A percentile compares a stretch with the other conserved stretches of the same genome.
Evolutionary conservation across 805 yeast species (phyloP).

Genomic region (Lipomyces yamanashiensis): DNA sequence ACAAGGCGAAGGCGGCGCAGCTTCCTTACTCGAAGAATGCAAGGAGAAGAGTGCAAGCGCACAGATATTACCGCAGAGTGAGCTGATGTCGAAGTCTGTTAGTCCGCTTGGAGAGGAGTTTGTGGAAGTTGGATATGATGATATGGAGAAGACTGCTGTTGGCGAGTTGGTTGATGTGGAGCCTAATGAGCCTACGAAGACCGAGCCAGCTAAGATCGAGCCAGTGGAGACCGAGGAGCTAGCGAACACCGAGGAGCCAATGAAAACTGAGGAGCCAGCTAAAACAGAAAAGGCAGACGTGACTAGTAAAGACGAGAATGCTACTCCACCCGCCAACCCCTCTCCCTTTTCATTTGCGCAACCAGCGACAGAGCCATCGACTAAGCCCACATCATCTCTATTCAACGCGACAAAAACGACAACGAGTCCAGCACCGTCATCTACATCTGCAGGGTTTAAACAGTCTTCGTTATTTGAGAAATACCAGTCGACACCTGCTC

Average conservation of each 20-base stretch:
- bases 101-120: conserved; percentile 1
- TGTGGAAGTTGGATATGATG: neutral
- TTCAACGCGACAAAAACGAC: conserved; percentile 3
- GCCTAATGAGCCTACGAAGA: neutral
- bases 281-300: too few species aligned
- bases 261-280: too few species aligned
- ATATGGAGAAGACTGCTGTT: neutral
- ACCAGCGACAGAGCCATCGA: neutral
- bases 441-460: neutral
- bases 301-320: too few species aligned
- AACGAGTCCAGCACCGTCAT: neutral
- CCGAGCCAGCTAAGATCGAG: neutral
- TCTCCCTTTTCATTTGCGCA: too few species aligned
- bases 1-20: conserved; percentile 29
- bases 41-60: neutral
- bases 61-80: neutral
- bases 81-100: neutral
- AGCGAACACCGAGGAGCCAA: too few species aligned
- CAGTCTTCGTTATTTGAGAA: neutral
- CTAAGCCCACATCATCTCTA: neutral
- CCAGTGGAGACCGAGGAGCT: neutral
- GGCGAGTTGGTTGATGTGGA: neutral
- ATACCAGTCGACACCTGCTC: neutral
- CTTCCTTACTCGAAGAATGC: neutral
- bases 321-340: too few species aligned